Percentiles rank a stretch among this genome's conserved stretches.
These are phyloP conservation scores for Gyrodon lividus DNA, from an alignment of 768 basidiomycete genomes.

Conservation along the genomic window DNA sequence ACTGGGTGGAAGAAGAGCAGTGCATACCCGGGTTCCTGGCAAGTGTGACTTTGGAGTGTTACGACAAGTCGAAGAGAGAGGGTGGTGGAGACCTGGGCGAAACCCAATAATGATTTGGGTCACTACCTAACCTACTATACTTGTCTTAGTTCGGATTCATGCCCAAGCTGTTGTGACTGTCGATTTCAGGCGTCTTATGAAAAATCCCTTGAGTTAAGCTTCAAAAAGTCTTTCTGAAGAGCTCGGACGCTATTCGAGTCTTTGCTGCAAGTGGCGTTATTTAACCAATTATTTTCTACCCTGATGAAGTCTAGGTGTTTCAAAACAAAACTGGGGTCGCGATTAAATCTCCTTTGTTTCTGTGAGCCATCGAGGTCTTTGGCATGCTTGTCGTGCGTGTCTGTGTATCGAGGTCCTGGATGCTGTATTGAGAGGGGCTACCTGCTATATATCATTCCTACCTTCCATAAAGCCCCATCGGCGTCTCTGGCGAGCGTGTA, in stretches of 20 bases:
- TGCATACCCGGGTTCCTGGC: conserved; percentile 90
- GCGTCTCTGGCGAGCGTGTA: neutral
- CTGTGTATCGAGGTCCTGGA: neutral
- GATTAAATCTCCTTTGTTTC: neutral
- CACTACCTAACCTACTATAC: neutral
- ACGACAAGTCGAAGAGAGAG: conserved; percentile 66
- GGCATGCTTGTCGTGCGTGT: neutral
- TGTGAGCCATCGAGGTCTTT: neutral
- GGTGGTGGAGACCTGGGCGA: neutral
- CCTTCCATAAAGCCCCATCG: neutral
- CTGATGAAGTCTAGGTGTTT: too few species aligned
- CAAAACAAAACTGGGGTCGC: neutral
- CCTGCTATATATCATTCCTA: neutral
- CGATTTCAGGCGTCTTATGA: too few species aligned
- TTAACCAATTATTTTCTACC: too few species aligned
- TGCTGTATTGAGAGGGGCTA: neutral
- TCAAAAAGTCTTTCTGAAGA: too few species aligned
- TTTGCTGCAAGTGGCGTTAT: too few species aligned
- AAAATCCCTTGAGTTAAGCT: too few species aligned
- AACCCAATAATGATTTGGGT: neutral
- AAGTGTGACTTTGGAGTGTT: conserved; percentile 84
- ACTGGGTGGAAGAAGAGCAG: conserved; percentile 84
- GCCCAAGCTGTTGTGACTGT: too few species aligned
- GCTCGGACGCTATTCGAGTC: too few species aligned
- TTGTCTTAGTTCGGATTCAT: neutral